phyloP scores from a whole-genome alignment of 352 stramenopile genomes.

The Pythium phragmitis region DNA sequence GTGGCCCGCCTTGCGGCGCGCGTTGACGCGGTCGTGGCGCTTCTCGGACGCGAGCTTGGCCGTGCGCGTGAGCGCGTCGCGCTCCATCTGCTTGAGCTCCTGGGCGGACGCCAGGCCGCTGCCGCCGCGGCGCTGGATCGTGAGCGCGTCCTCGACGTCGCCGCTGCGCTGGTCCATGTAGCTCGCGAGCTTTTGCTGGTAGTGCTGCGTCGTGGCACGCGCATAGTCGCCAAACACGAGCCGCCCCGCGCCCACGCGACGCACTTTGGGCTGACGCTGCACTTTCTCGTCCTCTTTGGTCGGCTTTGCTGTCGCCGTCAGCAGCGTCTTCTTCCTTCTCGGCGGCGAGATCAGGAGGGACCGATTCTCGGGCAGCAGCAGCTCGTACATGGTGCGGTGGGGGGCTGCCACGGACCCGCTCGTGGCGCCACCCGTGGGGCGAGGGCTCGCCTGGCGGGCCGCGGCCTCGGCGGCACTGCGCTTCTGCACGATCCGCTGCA shows the following conservation, averaged over 20 bases:
- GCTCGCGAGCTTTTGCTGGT: slow-evolving; percentile 73
- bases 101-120: slow-evolving; percentile 28
- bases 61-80: slow-evolving; percentile 60
- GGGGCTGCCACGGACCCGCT: background rate
- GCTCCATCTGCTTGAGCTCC: slow-evolving; percentile 58
- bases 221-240: slow-evolving; percentile 74
- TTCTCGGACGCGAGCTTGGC: slow-evolving; percentile 72
- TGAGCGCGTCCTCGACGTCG: slow-evolving; percentile 70
- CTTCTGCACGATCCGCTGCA: slow-evolving; percentile 69
- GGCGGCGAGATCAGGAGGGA: slow-evolving; percentile 2
- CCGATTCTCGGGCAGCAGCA: slow-evolving; percentile 13
- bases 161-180: slow-evolving; percentile 71
- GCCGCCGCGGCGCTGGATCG: slow-evolving; percentile 45
- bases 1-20: slow-evolving; percentile 49
- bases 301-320: slow-evolving; percentile 13
- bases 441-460: slow-evolving; percentile 12
- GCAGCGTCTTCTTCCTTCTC: slow-evolving; percentile 15
- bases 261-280: slow-evolving; percentile 13
- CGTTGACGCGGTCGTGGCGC: slow-evolving; percentile 79
- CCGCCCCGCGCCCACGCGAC: slow-evolving; percentile 47
- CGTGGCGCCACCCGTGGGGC: background rate
- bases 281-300: slow-evolving; percentile 5
- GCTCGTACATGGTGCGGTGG: slow-evolving; percentile 23
- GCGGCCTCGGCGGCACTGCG: slow-evolving; percentile 25
- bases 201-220: slow-evolving; percentile 58